Evolutionary conservation across 805 yeast species (phyloP).

Genomic region (Yamadazyma tumulicola): DNA sequence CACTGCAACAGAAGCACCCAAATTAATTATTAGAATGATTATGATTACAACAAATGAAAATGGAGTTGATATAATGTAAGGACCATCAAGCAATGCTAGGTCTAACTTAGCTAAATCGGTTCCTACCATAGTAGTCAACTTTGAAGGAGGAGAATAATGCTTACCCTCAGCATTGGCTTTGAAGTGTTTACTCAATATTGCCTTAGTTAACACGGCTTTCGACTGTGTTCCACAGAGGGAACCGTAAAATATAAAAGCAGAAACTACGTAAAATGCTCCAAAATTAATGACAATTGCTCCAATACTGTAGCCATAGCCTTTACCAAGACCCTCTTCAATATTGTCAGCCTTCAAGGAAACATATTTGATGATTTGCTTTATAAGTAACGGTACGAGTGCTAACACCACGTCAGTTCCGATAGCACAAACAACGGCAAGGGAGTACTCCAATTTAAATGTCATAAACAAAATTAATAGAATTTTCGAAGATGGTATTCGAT

Average conservation of each 20-base stretch:
- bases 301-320: slow-evolving; percentile 38
- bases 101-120: slow-evolving; percentile 79
- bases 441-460: neutral
- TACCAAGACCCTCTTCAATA: slow-evolving; percentile 20
- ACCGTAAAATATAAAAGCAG: slow-evolving; percentile 32
- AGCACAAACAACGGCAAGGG: neutral
- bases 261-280: slow-evolving; percentile 21
- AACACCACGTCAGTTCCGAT: neutral
- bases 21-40: slow-evolving; percentile 57
- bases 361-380: slow-evolving; percentile 31
- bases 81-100: slow-evolving; percentile 61
- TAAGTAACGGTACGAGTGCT: slow-evolving; percentile 31
- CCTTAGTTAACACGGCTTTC: slow-evolving; percentile 66
- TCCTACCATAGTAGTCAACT: slow-evolving; percentile 70
- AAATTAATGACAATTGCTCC: slow-evolving; percentile 37
- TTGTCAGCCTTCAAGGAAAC: slow-evolving; percentile 28
- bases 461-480: neutral
- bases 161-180: slow-evolving; percentile 53
- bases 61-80: slow-evolving; percentile 60
- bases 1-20: slow-evolving; percentile 69
- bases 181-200: slow-evolving; percentile 65
- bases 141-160: slow-evolving; percentile 60
- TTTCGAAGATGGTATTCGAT: neutral
- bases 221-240: slow-evolving; percentile 15
- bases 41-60: slow-evolving; percentile 58